phyloP scores from a whole-genome alignment of 2,329 filamentous ascomycete species.

The Microascus cirrosus region DNA sequence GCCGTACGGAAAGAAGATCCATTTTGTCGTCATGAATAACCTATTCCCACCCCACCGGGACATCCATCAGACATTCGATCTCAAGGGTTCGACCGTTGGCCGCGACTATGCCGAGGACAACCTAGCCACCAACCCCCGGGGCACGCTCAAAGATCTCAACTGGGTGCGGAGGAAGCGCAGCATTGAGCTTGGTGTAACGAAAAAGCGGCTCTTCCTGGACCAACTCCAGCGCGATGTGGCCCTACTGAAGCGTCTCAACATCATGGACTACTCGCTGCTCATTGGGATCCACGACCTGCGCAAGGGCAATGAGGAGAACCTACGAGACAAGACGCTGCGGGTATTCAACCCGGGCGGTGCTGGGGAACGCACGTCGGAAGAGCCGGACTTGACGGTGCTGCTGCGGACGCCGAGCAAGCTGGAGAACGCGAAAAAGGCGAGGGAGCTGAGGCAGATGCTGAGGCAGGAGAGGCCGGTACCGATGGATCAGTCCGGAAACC shows the following conservation, averaged over 20 bases:
- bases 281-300: conserved; percentile 87
- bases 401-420: conserved; percentile 87
- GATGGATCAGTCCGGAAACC: conserved; percentile 68
- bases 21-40: conserved; percentile 99
- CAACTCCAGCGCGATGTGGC: conserved; percentile 83
- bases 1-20: conserved; percentile 94
- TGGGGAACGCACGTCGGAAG: conserved; percentile 43
- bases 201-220: conserved; percentile 78
- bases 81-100: conserved; percentile 93
- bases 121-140: conserved; percentile 76
- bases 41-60: conserved; percentile 94
- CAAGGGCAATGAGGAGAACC: conserved; percentile 88
- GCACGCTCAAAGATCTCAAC: conserved; percentile 92
- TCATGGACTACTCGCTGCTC: conserved; percentile 97
- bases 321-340: conserved; percentile 78
- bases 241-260: conserved; percentile 76
- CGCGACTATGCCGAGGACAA: conserved; percentile 86
- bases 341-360: conserved; percentile 81
- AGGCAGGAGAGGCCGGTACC: conserved; percentile 89
- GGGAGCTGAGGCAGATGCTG: conserved; percentile 83
- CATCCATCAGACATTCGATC: conserved; percentile 91
- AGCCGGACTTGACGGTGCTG: conserved; percentile 51
- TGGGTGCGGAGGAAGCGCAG: conserved; percentile 81
- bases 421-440: conserved; percentile 82
- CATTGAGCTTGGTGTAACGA: conserved; percentile 78